A percentile compares a stretch with the other conserved stretches of the same genome.
Evolutionary conservation across 176 grass and related monocot species (phyloP).

Genomic region (Hordeum marinum): DNA sequence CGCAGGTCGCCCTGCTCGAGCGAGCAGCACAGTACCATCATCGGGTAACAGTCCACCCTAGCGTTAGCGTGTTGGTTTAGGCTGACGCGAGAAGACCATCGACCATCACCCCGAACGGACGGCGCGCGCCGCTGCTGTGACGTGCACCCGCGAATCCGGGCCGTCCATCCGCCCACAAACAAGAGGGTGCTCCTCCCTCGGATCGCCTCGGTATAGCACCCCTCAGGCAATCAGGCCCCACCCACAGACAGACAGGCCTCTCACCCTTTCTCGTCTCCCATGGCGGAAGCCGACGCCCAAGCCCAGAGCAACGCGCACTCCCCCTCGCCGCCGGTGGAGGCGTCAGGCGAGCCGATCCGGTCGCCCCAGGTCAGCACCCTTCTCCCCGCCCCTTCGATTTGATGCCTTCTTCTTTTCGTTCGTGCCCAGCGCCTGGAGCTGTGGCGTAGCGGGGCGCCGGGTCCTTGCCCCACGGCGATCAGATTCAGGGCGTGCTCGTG

Average conservation of each 20-base stretch:
- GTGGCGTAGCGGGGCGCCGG: neutral
- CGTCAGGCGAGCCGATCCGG: neutral
- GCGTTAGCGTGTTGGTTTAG: neutral
- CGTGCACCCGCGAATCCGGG: neutral
- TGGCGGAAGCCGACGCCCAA: constrained; percentile 27
- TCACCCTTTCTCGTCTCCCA: neutral
- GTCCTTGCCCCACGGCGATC: neutral
- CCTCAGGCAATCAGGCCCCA: neutral
- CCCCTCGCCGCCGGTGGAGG: neutral
- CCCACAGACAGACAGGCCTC: neutral
- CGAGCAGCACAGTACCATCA: no score
- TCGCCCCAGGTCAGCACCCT: neutral
- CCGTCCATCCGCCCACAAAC: neutral
- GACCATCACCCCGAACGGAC: neutral
- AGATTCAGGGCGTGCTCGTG: neutral
- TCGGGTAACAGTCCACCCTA: neutral
- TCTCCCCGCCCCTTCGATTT: neutral
- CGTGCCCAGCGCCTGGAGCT: neutral
- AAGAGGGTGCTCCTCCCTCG: neutral
- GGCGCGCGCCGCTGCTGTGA: neutral
- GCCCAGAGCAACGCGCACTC: neutral
- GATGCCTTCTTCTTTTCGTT: neutral
- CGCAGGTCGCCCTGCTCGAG: no score
- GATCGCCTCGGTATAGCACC: neutral
- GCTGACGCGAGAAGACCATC: neutral